Base-by-base conservation (phyloP, 768 basidiomycete species). In the Hericium alpestre region DNA sequence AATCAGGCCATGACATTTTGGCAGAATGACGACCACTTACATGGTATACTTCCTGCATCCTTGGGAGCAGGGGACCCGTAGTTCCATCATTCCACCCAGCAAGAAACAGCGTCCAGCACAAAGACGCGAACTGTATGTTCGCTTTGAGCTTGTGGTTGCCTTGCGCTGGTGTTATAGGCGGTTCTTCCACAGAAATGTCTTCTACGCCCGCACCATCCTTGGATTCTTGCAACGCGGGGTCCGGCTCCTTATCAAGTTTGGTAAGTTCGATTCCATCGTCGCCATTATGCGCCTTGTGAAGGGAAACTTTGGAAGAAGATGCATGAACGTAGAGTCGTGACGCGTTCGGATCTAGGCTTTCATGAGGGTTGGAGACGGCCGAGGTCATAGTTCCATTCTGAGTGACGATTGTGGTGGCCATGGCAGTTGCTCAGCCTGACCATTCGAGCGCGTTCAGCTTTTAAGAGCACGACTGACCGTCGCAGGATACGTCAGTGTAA, bases 51-150 rank as follows among this genome's bases (percentile, higher is more conserved):
- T 69, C 66, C 66, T 87, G 87, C 51, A 92, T 83, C 11, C 81
- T 75, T 1, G 87, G 89, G 4, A 92, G 69, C 18, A 93, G 69
- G 1, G 90, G 87, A 1, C 90, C 90, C 13, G 80, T 79, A 0
- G 82, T 77, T 12, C 82, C 84, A 54, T 54, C 54, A 23, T 54
- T 54, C 54, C 54, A 54, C 15, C 54, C 54, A 25, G 54, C 54
- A 8, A 54, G 25, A 43, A 54, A 54, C 25, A 54, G 23, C 3
- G 40, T 43, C 39, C 22, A 54, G 32, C 54, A 54, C 10, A 54
- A 41, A 8, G 54, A 23, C 15, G 23, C 39, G 38, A 54, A 54
- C 15, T 54, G 54, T 15, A 47, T 20, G 40, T 54, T 54, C n/a
- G 54, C 54, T 13, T 8, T 15, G 40, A 43, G 12, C 23, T 8